Evolutionary conservation across 2,329 filamentous ascomycete genomes (phyloP).

Genomic region (Cryphonectria parasitica): DNA sequence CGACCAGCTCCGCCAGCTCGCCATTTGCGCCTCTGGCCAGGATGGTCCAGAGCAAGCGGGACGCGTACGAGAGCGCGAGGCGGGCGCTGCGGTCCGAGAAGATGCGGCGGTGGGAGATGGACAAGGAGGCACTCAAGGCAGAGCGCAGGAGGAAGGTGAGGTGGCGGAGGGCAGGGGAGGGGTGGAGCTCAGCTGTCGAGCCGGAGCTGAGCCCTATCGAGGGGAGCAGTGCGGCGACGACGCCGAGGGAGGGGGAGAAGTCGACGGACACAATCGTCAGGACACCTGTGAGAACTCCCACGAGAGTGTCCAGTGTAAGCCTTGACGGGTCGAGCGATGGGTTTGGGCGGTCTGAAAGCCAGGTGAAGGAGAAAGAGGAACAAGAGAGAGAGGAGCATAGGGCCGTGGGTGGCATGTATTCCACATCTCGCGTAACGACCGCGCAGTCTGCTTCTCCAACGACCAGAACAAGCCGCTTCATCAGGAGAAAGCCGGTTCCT

Average conservation of each 20-base stretch:
- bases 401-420: background rate
- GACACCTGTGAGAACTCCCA: conserved; percentile 20
- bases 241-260: conserved; percentile 31
- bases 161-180: conserved; percentile 50
- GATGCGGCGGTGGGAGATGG: conserved; percentile 48
- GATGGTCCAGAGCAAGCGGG: conserved; percentile 41
- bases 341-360: background rate
- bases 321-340: conserved; percentile 2
- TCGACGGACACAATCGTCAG: conserved; percentile 25
- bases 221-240: conserved; percentile 38
- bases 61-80: conserved; percentile 45
- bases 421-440: background rate
- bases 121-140: conserved; percentile 44
- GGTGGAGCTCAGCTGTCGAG: conserved; percentile 57
- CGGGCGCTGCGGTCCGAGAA: conserved; percentile 49
- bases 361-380: too few relatives aligned
- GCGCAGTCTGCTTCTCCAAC: background rate
- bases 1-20: conserved; percentile 22
- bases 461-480: background rate
- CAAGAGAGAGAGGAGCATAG: background rate
- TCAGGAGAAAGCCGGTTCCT: conserved; percentile 15
- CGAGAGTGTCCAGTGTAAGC: conserved; percentile 4
- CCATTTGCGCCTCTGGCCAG: conserved; percentile 38
- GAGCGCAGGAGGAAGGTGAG: conserved; percentile 40
- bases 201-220: conserved; percentile 54